Conservation (phyloP, 163 green algal genomes). For the Scenedesmus sp. region DNA sequence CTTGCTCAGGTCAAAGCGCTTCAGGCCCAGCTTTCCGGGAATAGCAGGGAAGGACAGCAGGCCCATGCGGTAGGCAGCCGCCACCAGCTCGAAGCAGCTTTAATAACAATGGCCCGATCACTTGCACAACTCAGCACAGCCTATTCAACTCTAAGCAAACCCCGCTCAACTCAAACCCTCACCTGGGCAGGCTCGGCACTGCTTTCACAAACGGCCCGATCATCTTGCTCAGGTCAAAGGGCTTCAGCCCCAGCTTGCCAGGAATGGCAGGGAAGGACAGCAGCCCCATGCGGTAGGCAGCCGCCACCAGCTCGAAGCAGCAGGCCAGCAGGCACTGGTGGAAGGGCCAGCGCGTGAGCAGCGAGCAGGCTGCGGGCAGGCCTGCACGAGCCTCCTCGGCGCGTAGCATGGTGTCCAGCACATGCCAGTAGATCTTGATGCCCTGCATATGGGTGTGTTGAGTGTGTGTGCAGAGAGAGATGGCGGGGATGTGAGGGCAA, state of each 20-base stretch:
- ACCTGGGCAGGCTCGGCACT: conserved; percentile 73
- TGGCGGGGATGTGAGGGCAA: too few relatives aligned
- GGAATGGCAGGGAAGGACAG: conserved; percentile 45
- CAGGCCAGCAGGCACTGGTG: conserved; percentile 76
- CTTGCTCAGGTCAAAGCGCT: conserved; percentile 91
- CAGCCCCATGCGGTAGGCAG: conserved; percentile 62
- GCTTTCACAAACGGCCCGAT: conserved; percentile 85
- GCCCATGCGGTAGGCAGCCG: conserved; percentile 65
- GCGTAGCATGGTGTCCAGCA: conserved; percentile 70
- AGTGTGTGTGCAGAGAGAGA: too few relatives aligned
- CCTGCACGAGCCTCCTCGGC: conserved; percentile 58
- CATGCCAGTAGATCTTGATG: conserved; percentile 76
- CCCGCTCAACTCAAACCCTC: neutral
- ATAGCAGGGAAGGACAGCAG: conserved; percentile 39
- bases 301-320: conserved; percentile 75
- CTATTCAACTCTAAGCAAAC: neutral
- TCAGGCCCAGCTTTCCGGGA: conserved; percentile 58
- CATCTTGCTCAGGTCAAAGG: conserved; percentile 92
- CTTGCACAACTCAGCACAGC: neutral
- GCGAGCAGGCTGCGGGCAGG: conserved; percentile 13
- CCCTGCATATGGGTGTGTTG: conserved; percentile 51
- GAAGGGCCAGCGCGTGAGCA: conserved; percentile 69
- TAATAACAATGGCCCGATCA: too few relatives aligned
- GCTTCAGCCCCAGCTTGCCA: conserved; percentile 62
- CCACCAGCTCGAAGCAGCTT: conserved; percentile 73